These are phyloP conservation scores for Kwoniella mangroviensis DNA, from an alignment of 768 basidiomycete species.

Conservation along the genomic window DNA sequence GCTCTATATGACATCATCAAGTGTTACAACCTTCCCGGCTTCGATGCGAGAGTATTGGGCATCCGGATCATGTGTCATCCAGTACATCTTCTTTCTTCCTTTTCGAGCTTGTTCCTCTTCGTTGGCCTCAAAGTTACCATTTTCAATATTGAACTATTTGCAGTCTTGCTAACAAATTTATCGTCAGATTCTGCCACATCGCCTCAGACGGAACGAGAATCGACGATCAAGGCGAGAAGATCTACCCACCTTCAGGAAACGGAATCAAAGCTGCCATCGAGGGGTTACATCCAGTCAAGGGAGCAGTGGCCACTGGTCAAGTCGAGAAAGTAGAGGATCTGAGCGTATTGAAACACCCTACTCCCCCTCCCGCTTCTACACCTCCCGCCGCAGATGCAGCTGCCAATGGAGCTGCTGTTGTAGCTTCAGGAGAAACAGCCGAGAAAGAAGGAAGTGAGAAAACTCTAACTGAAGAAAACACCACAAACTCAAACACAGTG, in stretches of 20 bases:
- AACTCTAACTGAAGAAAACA: not conserved
- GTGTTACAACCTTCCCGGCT: too few species aligned
- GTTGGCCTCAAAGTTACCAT: too few species aligned
- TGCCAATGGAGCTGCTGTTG: not conserved
- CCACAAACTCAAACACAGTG: not conserved
- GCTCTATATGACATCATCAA: not conserved
- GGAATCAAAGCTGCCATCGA: slow-evolving; percentile 53
- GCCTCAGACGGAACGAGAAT: slow-evolving; percentile 53
- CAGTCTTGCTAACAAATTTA: not conserved
- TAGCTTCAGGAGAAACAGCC: slow-evolving; percentile 6
- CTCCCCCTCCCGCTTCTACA: not conserved
- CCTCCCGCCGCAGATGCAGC: not conserved
- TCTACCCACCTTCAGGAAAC: slow-evolving; percentile 50
- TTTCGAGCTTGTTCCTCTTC: too few species aligned
- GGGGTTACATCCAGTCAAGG: slow-evolving; percentile 37
- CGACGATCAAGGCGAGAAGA: slow-evolving; percentile 47
- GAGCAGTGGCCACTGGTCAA: slow-evolving; percentile 41
- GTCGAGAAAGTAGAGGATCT: slow-evolving; percentile 8
- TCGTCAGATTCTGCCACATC: slow-evolving; percentile 46
- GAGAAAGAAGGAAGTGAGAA: slow-evolving; percentile 7
- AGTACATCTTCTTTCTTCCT: too few species aligned
- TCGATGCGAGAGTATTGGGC: not conserved
- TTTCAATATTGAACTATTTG: too few species aligned
- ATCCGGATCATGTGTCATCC: slow-evolving; percentile 4
- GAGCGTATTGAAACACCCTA: not conserved